phyloP scores from a whole-genome alignment of 1,139 yeast species.

The Yamadazyma atmosphaerica region DNA sequence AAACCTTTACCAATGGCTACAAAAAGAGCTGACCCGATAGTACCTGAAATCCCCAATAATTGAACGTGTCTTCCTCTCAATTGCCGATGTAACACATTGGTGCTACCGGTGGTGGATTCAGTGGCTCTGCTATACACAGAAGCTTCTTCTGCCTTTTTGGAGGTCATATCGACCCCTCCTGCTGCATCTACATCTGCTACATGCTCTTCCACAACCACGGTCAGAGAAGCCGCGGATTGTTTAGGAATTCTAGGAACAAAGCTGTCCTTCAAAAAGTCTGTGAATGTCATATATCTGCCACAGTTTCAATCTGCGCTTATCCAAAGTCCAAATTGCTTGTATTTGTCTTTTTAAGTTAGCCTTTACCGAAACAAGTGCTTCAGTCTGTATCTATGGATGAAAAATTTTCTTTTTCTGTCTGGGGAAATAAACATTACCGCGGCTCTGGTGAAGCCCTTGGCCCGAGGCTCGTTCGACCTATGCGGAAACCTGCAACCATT shows the following conservation, averaged over 20 bases:
- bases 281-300: conserved; percentile 9
- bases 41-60: conserved; percentile 51
- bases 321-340: not conserved
- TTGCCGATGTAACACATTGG: conserved; percentile 20
- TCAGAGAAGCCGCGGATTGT: not conserved
- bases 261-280: conserved; percentile 19
- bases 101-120: conserved; percentile 14
- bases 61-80: conserved; percentile 43
- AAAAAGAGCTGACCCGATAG: conserved; percentile 51
- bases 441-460: not conserved
- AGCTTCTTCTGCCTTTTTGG: conserved; percentile 6
- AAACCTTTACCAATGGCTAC: conserved; percentile 49
- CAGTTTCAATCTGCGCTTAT: no score
- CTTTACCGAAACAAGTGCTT: no score
- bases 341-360: no score
- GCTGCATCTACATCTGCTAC: not conserved
- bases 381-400: not conserved
- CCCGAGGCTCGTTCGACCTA: not conserved
- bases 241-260: conserved; percentile 21
- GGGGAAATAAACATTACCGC: not conserved
- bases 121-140: conserved; percentile 18
- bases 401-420: not conserved
- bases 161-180: not conserved
- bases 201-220: not conserved
- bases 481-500: not conserved